phyloP scores from a whole-genome alignment of 148 eudicot genomes.

The Camellia lanceoleosa region DNA sequence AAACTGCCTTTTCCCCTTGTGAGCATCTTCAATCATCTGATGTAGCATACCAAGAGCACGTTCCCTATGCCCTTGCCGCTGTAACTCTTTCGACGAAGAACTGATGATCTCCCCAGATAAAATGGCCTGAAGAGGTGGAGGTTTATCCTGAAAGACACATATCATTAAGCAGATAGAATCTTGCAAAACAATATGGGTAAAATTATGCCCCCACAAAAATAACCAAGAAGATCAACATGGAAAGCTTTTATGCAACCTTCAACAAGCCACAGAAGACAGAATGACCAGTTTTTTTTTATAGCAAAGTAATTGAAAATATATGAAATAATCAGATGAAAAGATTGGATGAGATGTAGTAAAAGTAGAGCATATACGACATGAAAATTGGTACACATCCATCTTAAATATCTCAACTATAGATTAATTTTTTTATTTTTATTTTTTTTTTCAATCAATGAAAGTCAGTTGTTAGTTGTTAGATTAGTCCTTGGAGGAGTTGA shows the following conservation, averaged over 20 bases:
- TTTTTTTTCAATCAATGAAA: too few relatives aligned
- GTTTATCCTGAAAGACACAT: conserved; percentile 56
- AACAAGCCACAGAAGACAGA: too few relatives aligned
- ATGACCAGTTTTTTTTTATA: too few relatives aligned
- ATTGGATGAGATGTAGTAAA: too few relatives aligned
- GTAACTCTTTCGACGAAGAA: conserved; percentile 39
- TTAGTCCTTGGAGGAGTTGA: too few relatives aligned
- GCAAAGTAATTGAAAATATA: too few relatives aligned
- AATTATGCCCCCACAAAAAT: not conserved
- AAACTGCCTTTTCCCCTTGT: conserved; percentile 93
- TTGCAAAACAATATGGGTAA: not conserved
- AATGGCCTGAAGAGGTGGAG: conserved; percentile 64
- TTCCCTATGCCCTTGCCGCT: conserved; percentile 76
- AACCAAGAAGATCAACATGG: not conserved
- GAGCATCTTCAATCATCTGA: conserved; percentile 99
- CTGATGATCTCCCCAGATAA: conserved; percentile 63
- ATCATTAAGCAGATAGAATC: not conserved
- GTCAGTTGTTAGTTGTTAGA: too few relatives aligned
- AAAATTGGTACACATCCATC: too few relatives aligned
- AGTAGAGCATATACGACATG: too few relatives aligned
- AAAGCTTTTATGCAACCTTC: not conserved
- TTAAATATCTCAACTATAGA: too few relatives aligned
- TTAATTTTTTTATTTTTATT: too few relatives aligned
- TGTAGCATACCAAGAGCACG: conserved; percentile 92
- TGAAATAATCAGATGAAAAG: too few relatives aligned